Conservation (phyloP, 2,329 filamentous ascomycete genomes). For the Colletotrichum falcatum region DNA sequence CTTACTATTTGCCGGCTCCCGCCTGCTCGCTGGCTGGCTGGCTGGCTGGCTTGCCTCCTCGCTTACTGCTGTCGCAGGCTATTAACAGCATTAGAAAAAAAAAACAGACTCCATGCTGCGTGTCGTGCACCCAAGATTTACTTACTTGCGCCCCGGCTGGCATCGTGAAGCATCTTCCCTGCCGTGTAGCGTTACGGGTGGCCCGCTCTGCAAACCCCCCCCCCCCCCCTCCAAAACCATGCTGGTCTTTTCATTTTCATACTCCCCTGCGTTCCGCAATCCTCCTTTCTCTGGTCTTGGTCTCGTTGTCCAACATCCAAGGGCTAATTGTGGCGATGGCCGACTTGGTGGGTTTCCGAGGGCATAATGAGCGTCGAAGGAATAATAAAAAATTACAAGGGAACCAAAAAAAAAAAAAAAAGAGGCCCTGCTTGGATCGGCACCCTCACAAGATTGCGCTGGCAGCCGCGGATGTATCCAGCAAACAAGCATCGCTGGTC, state of each 20-base stretch:
- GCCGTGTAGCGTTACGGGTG: conserved; percentile 2
- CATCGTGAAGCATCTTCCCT: conserved; percentile 29
- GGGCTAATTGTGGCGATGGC: neutral
- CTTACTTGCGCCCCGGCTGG: conserved; percentile 10
- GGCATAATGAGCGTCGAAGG: neutral
- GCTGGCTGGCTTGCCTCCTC: neutral
- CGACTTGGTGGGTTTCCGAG: conserved; percentile 9
- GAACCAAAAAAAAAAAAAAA: too few species aligned
- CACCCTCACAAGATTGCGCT: neutral
- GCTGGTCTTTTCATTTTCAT: neutral
- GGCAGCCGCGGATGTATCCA: conserved; percentile 18
- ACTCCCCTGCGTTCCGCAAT: conserved; percentile 14
- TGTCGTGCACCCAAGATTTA: conserved; percentile 13
- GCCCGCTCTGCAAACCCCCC: neutral
- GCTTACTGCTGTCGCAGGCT: neutral
- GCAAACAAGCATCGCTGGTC: conserved; percentile 27
- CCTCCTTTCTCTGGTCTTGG: conserved; percentile 6
- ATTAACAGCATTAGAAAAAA: neutral
- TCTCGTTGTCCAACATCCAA: neutral
- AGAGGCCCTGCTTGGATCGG: conserved; percentile 4
- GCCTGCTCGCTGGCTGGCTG: conserved; percentile 4
- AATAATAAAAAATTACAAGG: too few species aligned
- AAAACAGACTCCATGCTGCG: conserved; percentile 9
- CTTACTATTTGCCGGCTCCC: neutral
- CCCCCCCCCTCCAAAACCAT: too few species aligned